Evolutionary conservation across 2,329 filamentous ascomycete species (phyloP), one percentile per base, ranked within the genome.

Genomic region (Ilyonectria mors-panacis): DNA sequence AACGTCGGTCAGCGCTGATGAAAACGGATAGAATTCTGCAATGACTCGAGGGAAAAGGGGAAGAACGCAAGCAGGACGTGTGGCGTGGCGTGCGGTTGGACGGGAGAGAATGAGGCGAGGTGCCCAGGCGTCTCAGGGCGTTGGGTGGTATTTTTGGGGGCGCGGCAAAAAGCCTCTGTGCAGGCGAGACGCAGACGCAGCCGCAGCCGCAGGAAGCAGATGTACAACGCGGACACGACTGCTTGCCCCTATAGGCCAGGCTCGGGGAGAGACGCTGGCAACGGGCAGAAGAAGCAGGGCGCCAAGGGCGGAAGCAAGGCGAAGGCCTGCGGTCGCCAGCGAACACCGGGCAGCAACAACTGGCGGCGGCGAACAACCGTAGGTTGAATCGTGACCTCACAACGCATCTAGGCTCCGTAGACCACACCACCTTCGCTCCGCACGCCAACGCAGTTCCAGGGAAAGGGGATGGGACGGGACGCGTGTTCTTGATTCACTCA

Each of bases 141-240:
- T 61, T 66, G 59, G 65, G 65, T 58, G 57, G 73, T 70, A 62
- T 75, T 73, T 70, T 70, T 45, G 45, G 55, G 55, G 69, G 70
- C 71, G 73, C 72, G 70, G 72, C 70, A 76, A 75, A 68, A 68
- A 66, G 63, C 56, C 64, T 67, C 63, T 67, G 65, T 66, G 67
- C 63, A 73, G 62, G 48, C 70, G 64, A 60, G 63, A 55, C 35
- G 55, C 67, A 13, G 30, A 59, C 71, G 69, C 64, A 65, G 64
- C 54, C 64, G 63, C 70, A 73, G 70, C 62, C 66, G 69, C 69
- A 73, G 62, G 56, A 65, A 48, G 62, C 65, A 68, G 59, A 53
- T 65, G 60, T 54, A 71, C 56, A 39, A 68, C 57, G 60, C 35
- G 47, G 65, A 63, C 61, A 68, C 61, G 59, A 56, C 63, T 53